A percentile compares a stretch with the other conserved stretches of the same genome.
phyloP scores from a whole-genome alignment of 2,329 filamentous ascomycete genomes.

The Sporothrix pseudoabietina region DNA sequence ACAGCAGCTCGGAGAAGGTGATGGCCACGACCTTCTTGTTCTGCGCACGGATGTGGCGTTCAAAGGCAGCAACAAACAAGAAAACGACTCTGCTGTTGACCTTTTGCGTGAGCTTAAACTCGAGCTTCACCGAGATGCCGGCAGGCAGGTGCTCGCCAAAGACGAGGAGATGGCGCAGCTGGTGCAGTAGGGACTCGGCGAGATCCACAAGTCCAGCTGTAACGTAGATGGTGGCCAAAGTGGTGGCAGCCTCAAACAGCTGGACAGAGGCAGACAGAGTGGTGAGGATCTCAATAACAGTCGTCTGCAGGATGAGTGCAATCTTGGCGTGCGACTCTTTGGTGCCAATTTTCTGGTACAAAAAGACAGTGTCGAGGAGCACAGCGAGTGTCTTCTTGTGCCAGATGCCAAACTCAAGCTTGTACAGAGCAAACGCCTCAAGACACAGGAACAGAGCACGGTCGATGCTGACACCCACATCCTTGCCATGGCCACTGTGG shows the following conservation, averaged over 20 bases:
- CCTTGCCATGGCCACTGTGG: slow-evolving; percentile 36
- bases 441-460: slow-evolving; percentile 46
- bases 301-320: slow-evolving; percentile 45
- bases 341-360: slow-evolving; percentile 46
- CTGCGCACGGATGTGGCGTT: slow-evolving; percentile 45
- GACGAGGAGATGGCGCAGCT: slow-evolving; percentile 54
- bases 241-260: slow-evolving; percentile 53
- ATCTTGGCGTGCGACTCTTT: slow-evolving; percentile 46
- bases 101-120: slow-evolving; percentile 41
- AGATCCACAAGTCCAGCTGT: slow-evolving; percentile 45
- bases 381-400: slow-evolving; percentile 50
- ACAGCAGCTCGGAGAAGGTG: slow-evolving; percentile 49
- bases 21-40: slow-evolving; percentile 38
- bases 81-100: slow-evolving; percentile 40
- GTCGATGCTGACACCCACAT: slow-evolving; percentile 41
- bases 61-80: slow-evolving; percentile 51
- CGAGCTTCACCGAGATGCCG: slow-evolving; percentile 44
- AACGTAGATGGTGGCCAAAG: slow-evolving; percentile 51
- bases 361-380: slow-evolving; percentile 47
- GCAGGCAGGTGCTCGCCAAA: slow-evolving; percentile 46
- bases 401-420: slow-evolving; percentile 49
- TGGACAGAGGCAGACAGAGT: slow-evolving; percentile 45
- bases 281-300: slow-evolving; percentile 47
- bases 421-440: slow-evolving; percentile 49
- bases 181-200: slow-evolving; percentile 49